Percentiles rank a stretch among this genome's conserved stretches.
phyloP scores from a whole-genome alignment of 1,139 yeast species.

The Blastobotrys serpentis region DNA sequence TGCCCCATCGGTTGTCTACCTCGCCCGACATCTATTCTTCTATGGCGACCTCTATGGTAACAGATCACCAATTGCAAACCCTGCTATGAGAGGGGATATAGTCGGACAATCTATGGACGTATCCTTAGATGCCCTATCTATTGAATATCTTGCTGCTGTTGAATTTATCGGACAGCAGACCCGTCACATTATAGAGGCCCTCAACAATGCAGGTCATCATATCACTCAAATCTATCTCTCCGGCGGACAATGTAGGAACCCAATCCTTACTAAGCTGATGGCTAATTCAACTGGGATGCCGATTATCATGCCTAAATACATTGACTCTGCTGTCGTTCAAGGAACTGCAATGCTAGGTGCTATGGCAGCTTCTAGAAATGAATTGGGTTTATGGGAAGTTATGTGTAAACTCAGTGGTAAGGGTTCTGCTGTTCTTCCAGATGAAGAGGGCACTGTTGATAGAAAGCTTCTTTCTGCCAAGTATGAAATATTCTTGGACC shows the following conservation, averaged over 20 bases:
- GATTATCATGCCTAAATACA: slow-evolving; percentile 88
- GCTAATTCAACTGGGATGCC: slow-evolving; percentile 94
- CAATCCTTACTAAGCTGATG: slow-evolving; percentile 78
- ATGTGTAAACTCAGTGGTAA: slow-evolving; percentile 84
- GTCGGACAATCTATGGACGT: slow-evolving; percentile 92
- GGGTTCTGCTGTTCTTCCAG: slow-evolving; percentile 75
- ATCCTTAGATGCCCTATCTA: slow-evolving; percentile 78
- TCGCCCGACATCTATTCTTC: slow-evolving; percentile 82
- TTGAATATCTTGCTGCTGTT: slow-evolving; percentile 87
- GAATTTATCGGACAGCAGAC: slow-evolving; percentile 98
- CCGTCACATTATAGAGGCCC: slow-evolving; percentile 84
- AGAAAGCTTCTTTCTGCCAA: slow-evolving; percentile 70
- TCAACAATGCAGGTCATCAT: slow-evolving; percentile 76
- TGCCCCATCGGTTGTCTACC: slow-evolving; percentile 69
- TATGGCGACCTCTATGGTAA: slow-evolving; percentile 98
- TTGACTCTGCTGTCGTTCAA: slow-evolving; percentile 94
- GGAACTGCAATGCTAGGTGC: slow-evolving; percentile 96
- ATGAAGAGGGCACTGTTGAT: slow-evolving; percentile 57
- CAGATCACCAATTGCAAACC: slow-evolving; percentile 94
- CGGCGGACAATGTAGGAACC: slow-evolving; percentile 96
- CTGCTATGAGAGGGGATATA: slow-evolving; percentile 88
- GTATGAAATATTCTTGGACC: slow-evolving; percentile 82
- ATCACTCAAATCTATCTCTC: slow-evolving; percentile 80
- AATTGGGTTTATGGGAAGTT: slow-evolving; percentile 64
- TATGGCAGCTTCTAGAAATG: slow-evolving; percentile 60